These are phyloP conservation scores for Panaeolus papilionaceus DNA, from an alignment of 768 basidiomycete genomes.

Conservation along the genomic window DNA sequence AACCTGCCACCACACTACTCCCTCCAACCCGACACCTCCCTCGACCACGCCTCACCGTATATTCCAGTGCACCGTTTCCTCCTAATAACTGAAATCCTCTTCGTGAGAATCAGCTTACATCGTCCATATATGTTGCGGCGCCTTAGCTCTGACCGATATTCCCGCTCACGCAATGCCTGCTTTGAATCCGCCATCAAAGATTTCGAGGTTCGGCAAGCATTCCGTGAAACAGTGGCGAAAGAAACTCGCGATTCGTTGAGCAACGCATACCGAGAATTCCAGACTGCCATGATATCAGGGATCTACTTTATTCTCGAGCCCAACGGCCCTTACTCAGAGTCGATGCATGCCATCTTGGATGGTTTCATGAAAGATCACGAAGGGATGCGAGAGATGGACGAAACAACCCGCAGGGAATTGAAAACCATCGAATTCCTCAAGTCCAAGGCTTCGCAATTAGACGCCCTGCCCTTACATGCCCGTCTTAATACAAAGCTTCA, in stretches of 20 bases:
- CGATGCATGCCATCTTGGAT: conserved; percentile 83
- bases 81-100: conserved; percentile 87
- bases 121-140: conserved; percentile 88
- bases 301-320: conserved; percentile 87
- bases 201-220: conserved; percentile 77
- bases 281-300: conserved; percentile 88
- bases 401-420: conserved; percentile 82
- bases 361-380: conserved; percentile 76
- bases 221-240: conserved; percentile 63
- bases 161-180: conserved; percentile 82
- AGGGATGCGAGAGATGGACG: conserved; percentile 73
- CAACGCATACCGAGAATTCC: conserved; percentile 87
- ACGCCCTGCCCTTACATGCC: conserved; percentile 39
- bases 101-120: conserved; percentile 84
- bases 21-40: conserved; percentile 75
- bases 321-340: conserved; percentile 66
- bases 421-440: conserved; percentile 87
- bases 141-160: conserved; percentile 80
- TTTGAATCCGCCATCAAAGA: conserved; percentile 92
- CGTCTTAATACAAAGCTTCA: conserved; percentile 32
- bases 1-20: conserved; percentile 82
- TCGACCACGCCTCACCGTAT: conserved; percentile 69
- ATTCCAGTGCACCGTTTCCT: conserved; percentile 88
- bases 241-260: conserved; percentile 75
- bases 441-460: conserved; percentile 64